phyloP scores from a whole-genome alignment of 2,329 filamentous ascomycete species.

The Leptographium wingfieldii region DNA sequence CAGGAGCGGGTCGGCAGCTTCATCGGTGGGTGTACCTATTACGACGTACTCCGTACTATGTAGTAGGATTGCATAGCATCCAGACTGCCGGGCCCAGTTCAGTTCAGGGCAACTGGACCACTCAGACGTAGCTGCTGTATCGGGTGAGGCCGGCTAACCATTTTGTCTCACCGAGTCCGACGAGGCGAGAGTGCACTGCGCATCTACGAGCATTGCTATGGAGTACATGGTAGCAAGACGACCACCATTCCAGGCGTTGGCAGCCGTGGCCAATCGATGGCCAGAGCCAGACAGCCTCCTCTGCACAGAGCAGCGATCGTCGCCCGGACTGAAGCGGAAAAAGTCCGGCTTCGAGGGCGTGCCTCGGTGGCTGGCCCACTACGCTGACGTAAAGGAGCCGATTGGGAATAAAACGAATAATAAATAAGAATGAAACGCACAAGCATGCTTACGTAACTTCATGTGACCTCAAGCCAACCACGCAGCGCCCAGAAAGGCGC shows the following conservation, averaged over 20 bases:
- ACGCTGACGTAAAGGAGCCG: too few species aligned
- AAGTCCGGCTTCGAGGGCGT: not conserved
- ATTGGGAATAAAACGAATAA: not conserved
- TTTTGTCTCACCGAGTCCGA: not conserved
- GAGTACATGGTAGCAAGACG: too few species aligned
- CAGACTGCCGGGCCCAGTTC: slow-evolving; percentile 1
- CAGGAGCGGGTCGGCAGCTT: not conserved
- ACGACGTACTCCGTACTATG: too few species aligned
- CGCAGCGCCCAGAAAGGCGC: too few species aligned
- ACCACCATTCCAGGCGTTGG: too few species aligned
- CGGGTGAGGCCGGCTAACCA: not conserved
- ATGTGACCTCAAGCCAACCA: too few species aligned
- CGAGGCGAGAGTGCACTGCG: too few species aligned
- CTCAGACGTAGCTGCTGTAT: too few species aligned
- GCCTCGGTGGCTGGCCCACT: not conserved
- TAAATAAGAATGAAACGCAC: not conserved
- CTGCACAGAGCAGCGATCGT: not conserved
- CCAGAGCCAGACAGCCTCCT: not conserved
- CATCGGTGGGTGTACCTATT: not conserved
- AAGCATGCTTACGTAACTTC: too few species aligned
- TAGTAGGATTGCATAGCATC: not conserved
- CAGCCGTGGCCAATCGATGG: not conserved
- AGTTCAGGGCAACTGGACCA: too few species aligned
- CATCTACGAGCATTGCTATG: too few species aligned
- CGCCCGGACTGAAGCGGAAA: not conserved